A percentile compares a stretch with the other conserved stretches of the same genome.
Conservation (phyloP, 768 basidiomycete species). For the Nidularia sp. region DNA sequence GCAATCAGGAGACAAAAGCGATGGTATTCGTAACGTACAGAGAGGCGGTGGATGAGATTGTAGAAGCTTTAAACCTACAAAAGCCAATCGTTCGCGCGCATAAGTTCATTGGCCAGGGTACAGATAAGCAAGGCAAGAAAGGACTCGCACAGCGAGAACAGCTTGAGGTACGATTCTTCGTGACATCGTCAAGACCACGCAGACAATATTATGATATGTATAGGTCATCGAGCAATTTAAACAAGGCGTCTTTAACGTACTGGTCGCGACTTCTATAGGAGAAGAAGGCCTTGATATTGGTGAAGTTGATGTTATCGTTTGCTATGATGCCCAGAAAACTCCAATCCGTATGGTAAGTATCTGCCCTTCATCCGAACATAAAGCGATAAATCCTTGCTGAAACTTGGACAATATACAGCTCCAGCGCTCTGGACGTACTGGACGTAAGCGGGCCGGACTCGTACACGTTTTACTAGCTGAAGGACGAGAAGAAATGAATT, state of each 20-base stretch:
- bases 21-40: conserved; percentile 96
- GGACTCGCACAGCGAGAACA: conserved; percentile 92
- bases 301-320: conserved; percentile 92
- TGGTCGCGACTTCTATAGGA: conserved; percentile 95
- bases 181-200: not conserved
- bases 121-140: conserved; percentile 79
- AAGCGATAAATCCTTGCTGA: not conserved
- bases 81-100: conserved; percentile 76
- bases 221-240: conserved; percentile 90
- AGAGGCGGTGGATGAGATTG: conserved; percentile 88
- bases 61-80: conserved; percentile 72
- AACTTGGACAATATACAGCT: conserved; percentile 45
- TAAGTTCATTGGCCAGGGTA: conserved; percentile 88
- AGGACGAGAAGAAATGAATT: conserved; percentile 85
- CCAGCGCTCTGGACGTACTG: conserved; percentile 93
- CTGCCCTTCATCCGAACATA: not conserved
- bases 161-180: conserved; percentile 55
- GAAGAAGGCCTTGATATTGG: conserved; percentile 99
- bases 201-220: conserved; percentile 6
- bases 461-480: conserved; percentile 93
- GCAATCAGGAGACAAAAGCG: conserved; percentile 55
- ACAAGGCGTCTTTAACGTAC: conserved; percentile 79
- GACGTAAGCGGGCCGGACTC: conserved; percentile 83
- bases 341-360: conserved; percentile 87
- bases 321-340: conserved; percentile 95